Percentiles rank a stretch among this genome's conserved stretches.
phyloP scores from a whole-genome alignment of 2,329 filamentous ascomycete species.

The Ophiobolus disseminans region DNA sequence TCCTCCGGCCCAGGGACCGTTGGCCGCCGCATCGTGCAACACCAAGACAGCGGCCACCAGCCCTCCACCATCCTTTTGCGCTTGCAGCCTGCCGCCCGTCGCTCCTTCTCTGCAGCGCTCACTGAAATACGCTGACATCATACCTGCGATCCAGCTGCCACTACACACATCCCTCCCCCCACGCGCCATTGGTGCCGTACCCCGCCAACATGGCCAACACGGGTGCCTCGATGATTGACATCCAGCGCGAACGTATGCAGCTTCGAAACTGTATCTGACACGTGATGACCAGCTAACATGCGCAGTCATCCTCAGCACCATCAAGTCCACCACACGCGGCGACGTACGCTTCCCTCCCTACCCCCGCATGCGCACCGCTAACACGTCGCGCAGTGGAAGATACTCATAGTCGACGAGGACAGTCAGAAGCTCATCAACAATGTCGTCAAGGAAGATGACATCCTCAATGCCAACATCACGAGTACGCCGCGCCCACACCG shows the following conservation, averaged over 20 bases:
- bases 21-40: conserved; percentile 20
- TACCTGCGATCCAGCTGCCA: not conserved
- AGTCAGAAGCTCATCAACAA: conserved; percentile 89
- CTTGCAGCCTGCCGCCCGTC: conserved; percentile 7
- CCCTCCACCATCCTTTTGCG: conserved; percentile 19
- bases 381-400: conserved; percentile 79
- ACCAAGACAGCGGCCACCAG: conserved; percentile 28
- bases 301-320: conserved; percentile 73
- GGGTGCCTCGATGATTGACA: conserved; percentile 78
- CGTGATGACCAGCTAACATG: conserved; percentile 17
- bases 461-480: conserved; percentile 94
- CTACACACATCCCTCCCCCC: conserved; percentile 1
- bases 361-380: conserved; percentile 30
- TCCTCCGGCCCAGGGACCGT: conserved; percentile 16
- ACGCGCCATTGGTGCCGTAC: conserved; percentile 26
- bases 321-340: conserved; percentile 79
- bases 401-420: conserved; percentile 84
- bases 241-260: conserved; percentile 74
- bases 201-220: conserved; percentile 66
- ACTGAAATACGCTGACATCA: not conserved
- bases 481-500: conserved; percentile 64
- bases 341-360: conserved; percentile 66
- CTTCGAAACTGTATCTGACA: not conserved
- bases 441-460: conserved; percentile 92
- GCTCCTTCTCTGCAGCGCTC: not conserved